These are phyloP conservation scores for Russula griseocarnosa DNA, from an alignment of 768 basidiomycete genomes.

Conservation along the genomic window DNA sequence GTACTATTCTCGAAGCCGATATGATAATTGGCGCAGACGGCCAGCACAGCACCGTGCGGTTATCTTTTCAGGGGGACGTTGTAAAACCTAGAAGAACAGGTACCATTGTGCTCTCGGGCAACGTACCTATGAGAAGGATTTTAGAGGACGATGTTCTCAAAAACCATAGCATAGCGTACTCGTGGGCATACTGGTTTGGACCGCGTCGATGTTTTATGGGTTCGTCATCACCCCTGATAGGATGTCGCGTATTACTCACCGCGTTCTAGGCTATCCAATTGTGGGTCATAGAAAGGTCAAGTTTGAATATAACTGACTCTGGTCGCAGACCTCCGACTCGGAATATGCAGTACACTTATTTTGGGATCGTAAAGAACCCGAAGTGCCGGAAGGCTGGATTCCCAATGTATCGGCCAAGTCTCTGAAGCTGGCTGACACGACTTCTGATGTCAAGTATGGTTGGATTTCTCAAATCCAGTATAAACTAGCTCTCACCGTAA, in stretches of 20 bases:
- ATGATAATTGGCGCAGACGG: slow-evolving; percentile 30
- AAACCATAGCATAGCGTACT: not conserved
- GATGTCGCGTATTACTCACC: not conserved
- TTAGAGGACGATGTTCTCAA: slow-evolving; percentile 21
- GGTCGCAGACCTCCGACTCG: slow-evolving; percentile 1
- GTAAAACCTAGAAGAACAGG: slow-evolving; percentile 13
- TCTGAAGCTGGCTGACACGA: slow-evolving; percentile 5
- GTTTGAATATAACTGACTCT: not conserved
- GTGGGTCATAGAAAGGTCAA: slow-evolving; percentile 9
- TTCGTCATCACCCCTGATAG: slow-evolving; percentile 3
- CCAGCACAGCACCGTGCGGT: slow-evolving; percentile 22
- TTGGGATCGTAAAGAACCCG: slow-evolving; percentile 21
- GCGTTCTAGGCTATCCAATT: slow-evolving; percentile 21
- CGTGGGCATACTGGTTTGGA: slow-evolving; percentile 24
- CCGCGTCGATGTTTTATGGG: slow-evolving; percentile 14
- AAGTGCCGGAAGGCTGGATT: slow-evolving; percentile 23
- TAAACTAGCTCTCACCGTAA: not conserved
- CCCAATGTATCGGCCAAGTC: slow-evolving; percentile 9
- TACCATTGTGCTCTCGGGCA: slow-evolving; percentile 19
- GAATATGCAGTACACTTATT: slow-evolving; percentile 21
- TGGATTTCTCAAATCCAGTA: not conserved
- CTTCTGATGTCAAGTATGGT: slow-evolving; percentile 19
- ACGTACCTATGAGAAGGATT: slow-evolving; percentile 7
- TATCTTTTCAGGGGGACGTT: slow-evolving; percentile 8
- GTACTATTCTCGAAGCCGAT: slow-evolving; percentile 25